Base-by-base conservation (phyloP, 805 yeast genomes). In the Yamadazyma laniorum region DNA sequence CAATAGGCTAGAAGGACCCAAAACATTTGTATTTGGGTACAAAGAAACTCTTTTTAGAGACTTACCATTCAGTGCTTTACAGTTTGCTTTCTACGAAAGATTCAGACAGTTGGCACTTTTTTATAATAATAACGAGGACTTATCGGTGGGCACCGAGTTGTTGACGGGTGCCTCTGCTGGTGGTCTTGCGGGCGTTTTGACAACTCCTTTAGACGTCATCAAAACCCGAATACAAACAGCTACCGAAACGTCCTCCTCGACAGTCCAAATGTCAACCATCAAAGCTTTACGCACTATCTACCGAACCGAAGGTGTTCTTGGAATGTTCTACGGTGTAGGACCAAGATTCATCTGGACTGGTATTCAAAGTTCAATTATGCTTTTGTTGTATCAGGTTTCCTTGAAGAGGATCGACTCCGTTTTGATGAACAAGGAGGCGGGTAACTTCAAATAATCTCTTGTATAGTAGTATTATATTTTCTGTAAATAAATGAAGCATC, bases 261-360 rank as follows among this genome's bases (percentile, higher is more conserved):
- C 29, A 4, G 39, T 34, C 11, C 32, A 43, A 11, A 11, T 50
- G 8, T 57, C 65, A 3, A 66, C 69, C 5, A 27, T 56, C 9
- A 54, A 47, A 37, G 70, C 71, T 13, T 50, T 67, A 33, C 44
- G 43, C 2, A 55, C 60, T 17, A 65, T 93, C 4, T 84, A 82
- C 55, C 72, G 61, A 37, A 65, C 73, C 18, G 96, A 93, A 58
- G 98, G 99, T 1, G 36, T 82, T 0, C 42, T 74, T 1, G 96
- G 96, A 0, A 68, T 88, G 27, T 91, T 93, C 61, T 78, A 90
- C 22, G 99, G 99, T 1, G 96, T 93, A 5, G 97, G 96, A 0
- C 99, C 99, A 1, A 73, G 99, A 46, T 81, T 89, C 48, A 83
- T 93, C 4, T 93, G 99, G 99, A 91, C 98, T 0, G 85, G 95